A percentile compares a stretch with the other conserved stretches of the same genome.
Evolutionary conservation across 805 yeast species (phyloP).

Genomic region (Metschnikowia vanudenii): DNA sequence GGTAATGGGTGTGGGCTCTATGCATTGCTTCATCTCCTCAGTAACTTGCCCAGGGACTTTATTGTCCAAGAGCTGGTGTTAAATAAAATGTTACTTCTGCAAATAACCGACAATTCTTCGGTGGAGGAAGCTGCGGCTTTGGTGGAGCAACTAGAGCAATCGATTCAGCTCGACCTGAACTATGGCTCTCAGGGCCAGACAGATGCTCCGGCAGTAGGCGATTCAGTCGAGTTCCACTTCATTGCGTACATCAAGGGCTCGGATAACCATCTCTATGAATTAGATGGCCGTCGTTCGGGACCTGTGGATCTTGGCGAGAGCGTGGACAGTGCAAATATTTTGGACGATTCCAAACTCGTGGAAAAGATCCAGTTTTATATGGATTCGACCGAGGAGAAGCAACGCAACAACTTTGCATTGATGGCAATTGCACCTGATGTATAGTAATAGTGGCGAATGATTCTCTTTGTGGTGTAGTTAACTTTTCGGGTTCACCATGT

Average conservation of each 20-base stretch:
- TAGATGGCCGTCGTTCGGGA: constrained; percentile 85
- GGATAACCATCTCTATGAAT: constrained; percentile 66
- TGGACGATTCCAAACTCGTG: constrained; percentile 50
- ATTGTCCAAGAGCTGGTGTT: constrained; percentile 39
- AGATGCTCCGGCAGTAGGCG: constrained; percentile 59
- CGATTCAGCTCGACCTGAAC: constrained; percentile 40
- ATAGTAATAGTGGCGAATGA: background rate
- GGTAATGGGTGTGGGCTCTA: constrained; percentile 91
- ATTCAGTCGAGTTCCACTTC: constrained; percentile 63
- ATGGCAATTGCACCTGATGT: constrained; percentile 67
- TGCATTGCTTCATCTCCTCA: constrained; percentile 68
- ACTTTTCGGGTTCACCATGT: background rate
- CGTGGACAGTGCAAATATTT: constrained; percentile 42
- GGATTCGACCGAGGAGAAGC: constrained; percentile 55
- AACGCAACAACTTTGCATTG: constrained; percentile 66
- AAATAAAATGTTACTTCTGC: constrained; percentile 24
- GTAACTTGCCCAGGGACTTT: constrained; percentile 47
- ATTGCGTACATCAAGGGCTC: constrained; percentile 63
- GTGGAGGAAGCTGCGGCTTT: constrained; percentile 39
- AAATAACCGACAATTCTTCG: constrained; percentile 21
- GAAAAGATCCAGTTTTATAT: constrained; percentile 66
- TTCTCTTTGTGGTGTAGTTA: background rate
- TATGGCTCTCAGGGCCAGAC: constrained; percentile 60
- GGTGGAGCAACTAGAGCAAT: constrained; percentile 47
- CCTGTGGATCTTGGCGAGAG: constrained; percentile 61